Conservation (phyloP, 2,329 filamentous ascomycete genomes). For the Aspergillus calidoustus region DNA sequence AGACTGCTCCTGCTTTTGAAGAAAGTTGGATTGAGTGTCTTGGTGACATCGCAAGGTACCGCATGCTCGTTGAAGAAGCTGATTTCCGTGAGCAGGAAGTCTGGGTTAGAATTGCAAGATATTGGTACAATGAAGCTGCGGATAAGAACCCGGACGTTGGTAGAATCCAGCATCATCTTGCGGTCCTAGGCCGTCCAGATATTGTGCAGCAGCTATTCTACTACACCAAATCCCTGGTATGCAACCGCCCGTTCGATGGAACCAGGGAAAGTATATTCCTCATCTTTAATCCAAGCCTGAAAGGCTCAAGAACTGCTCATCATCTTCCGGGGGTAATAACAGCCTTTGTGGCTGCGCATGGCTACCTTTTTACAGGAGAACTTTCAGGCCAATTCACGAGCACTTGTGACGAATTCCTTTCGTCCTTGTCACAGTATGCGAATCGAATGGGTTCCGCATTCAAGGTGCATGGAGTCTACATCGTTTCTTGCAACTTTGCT, state of each 20-base stretch:
- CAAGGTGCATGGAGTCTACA: slow-evolving; percentile 59
- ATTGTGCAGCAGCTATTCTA: slow-evolving; percentile 63
- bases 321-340: slow-evolving; percentile 46
- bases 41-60: slow-evolving; percentile 81
- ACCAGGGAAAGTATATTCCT: slow-evolving; percentile 61
- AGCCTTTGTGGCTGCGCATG: slow-evolving; percentile 59
- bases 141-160: slow-evolving; percentile 77
- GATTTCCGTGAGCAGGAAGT: slow-evolving; percentile 75
- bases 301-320: slow-evolving; percentile 39
- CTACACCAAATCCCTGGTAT: slow-evolving; percentile 62
- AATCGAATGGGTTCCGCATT: slow-evolving; percentile 52
- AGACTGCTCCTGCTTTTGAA: slow-evolving; percentile 80
- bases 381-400: slow-evolving; percentile 44
- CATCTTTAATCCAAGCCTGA: slow-evolving; percentile 57
- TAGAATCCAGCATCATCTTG: slow-evolving; percentile 84
- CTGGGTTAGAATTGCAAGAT: slow-evolving; percentile 78
- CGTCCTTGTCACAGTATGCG: slow-evolving; percentile 54
- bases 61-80: slow-evolving; percentile 90
- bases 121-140: slow-evolving; percentile 85
- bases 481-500: slow-evolving; percentile 60
- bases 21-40: slow-evolving; percentile 95
- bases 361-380: slow-evolving; percentile 49
- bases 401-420: slow-evolving; percentile 47
- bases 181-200: slow-evolving; percentile 65
- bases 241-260: slow-evolving; percentile 59